Evolutionary conservation across 2,329 filamentous ascomycete species (phyloP).

Genomic region (Cercospora nicotianae): DNA sequence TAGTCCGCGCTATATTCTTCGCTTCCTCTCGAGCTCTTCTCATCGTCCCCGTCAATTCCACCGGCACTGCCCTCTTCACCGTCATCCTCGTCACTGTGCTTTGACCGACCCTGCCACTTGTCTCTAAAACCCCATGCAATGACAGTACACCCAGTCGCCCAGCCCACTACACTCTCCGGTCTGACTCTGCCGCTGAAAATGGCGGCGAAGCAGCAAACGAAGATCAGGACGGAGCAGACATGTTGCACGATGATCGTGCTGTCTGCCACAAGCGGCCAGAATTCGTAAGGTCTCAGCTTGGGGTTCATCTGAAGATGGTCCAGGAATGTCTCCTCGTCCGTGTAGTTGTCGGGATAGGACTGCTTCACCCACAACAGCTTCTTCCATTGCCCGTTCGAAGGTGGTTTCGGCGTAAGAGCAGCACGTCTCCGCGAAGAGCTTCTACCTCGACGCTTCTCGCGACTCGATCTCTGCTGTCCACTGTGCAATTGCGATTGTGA

Average conservation of each 20-base stretch:
- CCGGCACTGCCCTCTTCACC: slow-evolving; percentile 3
- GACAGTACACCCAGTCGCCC: slow-evolving; percentile 78
- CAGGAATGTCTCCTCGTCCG: slow-evolving; percentile 93
- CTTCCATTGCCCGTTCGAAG: slow-evolving; percentile 68
- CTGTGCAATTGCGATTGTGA: slow-evolving; percentile 7
- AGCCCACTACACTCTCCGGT: slow-evolving; percentile 83
- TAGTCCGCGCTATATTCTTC: slow-evolving; percentile 25
- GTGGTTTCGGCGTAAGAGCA: slow-evolving; percentile 43
- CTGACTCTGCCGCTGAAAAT: slow-evolving; percentile 87
- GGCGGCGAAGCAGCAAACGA: slow-evolving; percentile 87
- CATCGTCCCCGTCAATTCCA: slow-evolving; percentile 13
- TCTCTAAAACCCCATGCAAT: slow-evolving; percentile 91
- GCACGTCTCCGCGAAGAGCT: slow-evolving; percentile 61
- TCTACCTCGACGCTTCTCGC: slow-evolving; percentile 56
- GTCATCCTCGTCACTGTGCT: slow-evolving; percentile 47
- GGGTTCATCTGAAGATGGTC: slow-evolving; percentile 95
- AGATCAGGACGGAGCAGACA: slow-evolving; percentile 90
- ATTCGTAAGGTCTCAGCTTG: slow-evolving; percentile 90
- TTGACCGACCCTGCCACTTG: slow-evolving; percentile 76
- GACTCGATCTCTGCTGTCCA: slow-evolving; percentile 32
- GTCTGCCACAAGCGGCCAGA: slow-evolving; percentile 94
- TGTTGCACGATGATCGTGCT: slow-evolving; percentile 97
- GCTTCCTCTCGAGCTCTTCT: slow-evolving; percentile 22
- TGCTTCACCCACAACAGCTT: slow-evolving; percentile 98
- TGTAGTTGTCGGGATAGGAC: slow-evolving; percentile 98